Base-by-base conservation (phyloP, 495 filamentous ascomycete species). In the Xylaria curta region DNA sequence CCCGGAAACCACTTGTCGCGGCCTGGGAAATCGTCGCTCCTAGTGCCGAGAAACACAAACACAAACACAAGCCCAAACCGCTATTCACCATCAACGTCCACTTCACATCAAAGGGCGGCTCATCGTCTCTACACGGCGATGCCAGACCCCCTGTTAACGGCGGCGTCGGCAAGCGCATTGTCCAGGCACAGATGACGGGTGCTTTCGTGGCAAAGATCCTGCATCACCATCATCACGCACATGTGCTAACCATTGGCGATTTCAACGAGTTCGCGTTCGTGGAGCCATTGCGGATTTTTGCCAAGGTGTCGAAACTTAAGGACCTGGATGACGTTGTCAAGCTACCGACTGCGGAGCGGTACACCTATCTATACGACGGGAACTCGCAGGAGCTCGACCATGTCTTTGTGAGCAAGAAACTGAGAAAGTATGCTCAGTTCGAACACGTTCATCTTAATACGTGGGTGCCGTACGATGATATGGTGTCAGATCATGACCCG, bases 71-170 rank as follows among this genome's bases (percentile, higher is more conserved):
- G 21, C 21, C 36, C 54, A 77, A 76, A 73, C 71, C 75, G 2
- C 84, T 91, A 69, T 91, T 87, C 74, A 88, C 89, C 28, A 81
- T 91, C 42, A 90, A 91, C 72, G 87, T 91, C 47, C 89, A 91
- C 74, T 86, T 84, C 59, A 76, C 77, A 0, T 83, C 79, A 65
- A 91, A 91, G 76, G 88, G 87, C 36, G 89, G 89, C 6, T 85
- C 86, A 47, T 82, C 84, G 3, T 82, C 81, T 21, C 74, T 90
- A 10, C 81, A 91, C 21, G 88, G 89, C 36, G 89, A 90, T 68
- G 76, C 80, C 1, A 74, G 89, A 17, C 88, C 89, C n/a, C 89
- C 89, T 0, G 77, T 90, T 5, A 91, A 91, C 69, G 85, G 85
- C 21, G 87, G 82, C 6, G 81, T 91, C 1, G 82, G 80, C 3